Conservation (phyloP, 345 rosid species). For the Sisymbrium altissimum region DNA sequence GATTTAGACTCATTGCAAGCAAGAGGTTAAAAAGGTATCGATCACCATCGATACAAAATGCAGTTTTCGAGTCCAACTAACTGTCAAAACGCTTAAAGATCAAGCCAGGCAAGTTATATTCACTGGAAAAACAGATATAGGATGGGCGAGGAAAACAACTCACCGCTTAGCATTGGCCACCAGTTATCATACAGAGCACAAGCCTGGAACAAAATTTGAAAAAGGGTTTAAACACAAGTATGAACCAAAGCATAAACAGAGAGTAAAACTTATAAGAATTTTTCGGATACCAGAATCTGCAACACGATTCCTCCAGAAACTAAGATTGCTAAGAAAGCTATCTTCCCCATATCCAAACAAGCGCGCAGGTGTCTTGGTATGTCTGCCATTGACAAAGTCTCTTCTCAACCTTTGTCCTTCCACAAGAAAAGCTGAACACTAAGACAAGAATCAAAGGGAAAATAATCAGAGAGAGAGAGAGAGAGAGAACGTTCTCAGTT, state of each 20-base stretch:
- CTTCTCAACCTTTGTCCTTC: slow-evolving; percentile 23
- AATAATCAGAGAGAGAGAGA: not conserved
- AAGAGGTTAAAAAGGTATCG: not conserved
- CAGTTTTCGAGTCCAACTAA: not conserved
- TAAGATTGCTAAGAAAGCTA: slow-evolving; percentile 77
- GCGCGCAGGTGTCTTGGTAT: slow-evolving; percentile 65
- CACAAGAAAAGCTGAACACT: slow-evolving; percentile 1
- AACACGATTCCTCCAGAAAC: slow-evolving; percentile 83
- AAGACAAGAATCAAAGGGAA: not conserved
- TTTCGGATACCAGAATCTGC: slow-evolving; percentile 68
- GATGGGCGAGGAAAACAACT: slow-evolving; percentile 14
- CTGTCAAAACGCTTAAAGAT: not conserved
- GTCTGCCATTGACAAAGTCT: slow-evolving; percentile 59
- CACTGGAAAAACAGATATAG: not conserved
- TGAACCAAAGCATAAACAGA: not conserved
- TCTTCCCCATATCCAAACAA: slow-evolving; percentile 80
- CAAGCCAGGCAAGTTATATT: not conserved
- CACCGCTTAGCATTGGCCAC: slow-evolving; percentile 97
- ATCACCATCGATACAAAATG: not conserved
- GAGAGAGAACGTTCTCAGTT: not conserved
- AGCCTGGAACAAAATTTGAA: slow-evolving; percentile 49
- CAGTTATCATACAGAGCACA: slow-evolving; percentile 90
- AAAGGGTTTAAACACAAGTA: not conserved
- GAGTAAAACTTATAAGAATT: not conserved
- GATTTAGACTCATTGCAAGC: not conserved